phyloP scores from a whole-genome alignment of 2,329 filamentous ascomycete genomes.

The Polytolypa hystricis region DNA sequence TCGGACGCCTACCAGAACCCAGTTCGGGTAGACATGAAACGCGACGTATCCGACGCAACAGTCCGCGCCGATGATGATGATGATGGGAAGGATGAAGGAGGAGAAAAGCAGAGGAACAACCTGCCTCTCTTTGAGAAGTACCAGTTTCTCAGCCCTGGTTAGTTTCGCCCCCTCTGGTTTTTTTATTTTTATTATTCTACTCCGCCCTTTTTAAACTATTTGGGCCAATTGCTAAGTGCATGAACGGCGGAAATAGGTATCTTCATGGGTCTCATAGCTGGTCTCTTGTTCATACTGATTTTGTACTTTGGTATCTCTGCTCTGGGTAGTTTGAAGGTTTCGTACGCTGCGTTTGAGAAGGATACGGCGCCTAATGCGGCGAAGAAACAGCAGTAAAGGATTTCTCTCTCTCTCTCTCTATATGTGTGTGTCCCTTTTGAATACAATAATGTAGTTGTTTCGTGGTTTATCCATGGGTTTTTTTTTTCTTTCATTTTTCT shows the following conservation, averaged over 20 bases:
- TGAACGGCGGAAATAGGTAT: too few relatives aligned
- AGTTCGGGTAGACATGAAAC: slow-evolving; percentile 64
- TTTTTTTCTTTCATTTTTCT: too few relatives aligned
- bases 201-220: background rate
- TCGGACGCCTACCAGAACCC: slow-evolving; percentile 43
- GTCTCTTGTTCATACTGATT: slow-evolving; percentile 62
- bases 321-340: slow-evolving; percentile 70
- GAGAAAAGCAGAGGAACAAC: slow-evolving; percentile 16
- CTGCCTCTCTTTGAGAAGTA: slow-evolving; percentile 68
- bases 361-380: slow-evolving; percentile 82
- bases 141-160: slow-evolving; percentile 84
- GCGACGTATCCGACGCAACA: slow-evolving; percentile 35
- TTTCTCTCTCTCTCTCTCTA: slow-evolving; percentile 5
- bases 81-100: slow-evolving; percentile 15
- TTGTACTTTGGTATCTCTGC: slow-evolving; percentile 67
- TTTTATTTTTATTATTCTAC: background rate
- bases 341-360: slow-evolving; percentile 92
- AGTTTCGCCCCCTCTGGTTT: slow-evolving; percentile 18
- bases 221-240: slow-evolving; percentile 3
- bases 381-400: slow-evolving; percentile 60
- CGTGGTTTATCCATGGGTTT: too few relatives aligned
- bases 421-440: too few relatives aligned
- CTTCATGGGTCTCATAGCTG: slow-evolving; percentile 71
- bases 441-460: too few relatives aligned
- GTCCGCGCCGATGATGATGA: slow-evolving; percentile 27